These are phyloP conservation scores for Tolypocladium pustulatum DNA, from an alignment of 2,329 filamentous ascomycete genomes.

Conservation along the genomic window DNA sequence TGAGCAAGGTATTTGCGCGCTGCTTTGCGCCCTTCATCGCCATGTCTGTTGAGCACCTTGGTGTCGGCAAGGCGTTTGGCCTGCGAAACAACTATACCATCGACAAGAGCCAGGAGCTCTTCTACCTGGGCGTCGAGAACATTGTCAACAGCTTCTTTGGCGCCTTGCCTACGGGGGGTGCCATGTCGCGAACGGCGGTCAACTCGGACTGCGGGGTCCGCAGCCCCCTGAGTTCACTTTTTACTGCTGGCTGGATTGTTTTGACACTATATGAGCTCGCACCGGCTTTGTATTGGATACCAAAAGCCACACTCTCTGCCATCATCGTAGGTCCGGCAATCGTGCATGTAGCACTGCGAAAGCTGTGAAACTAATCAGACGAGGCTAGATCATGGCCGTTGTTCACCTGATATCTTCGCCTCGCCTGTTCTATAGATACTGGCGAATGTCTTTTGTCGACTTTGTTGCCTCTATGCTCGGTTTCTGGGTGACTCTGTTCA, in stretches of 20 bases:
- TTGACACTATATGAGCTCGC: slow-evolving; percentile 52
- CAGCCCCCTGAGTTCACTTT: slow-evolving; percentile 48
- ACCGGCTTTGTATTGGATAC: slow-evolving; percentile 56
- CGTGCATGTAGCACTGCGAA: not conserved
- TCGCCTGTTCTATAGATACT: slow-evolving; percentile 50
- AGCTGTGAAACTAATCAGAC: not conserved
- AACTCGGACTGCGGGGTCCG: slow-evolving; percentile 54
- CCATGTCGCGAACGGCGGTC: slow-evolving; percentile 58
- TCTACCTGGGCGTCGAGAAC: slow-evolving; percentile 52
- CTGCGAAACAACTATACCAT: slow-evolving; percentile 51
- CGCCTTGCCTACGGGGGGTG: slow-evolving; percentile 52
- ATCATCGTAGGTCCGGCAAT: slow-evolving; percentile 37
- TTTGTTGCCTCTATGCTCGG: slow-evolving; percentile 53
- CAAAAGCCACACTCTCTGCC: slow-evolving; percentile 52
- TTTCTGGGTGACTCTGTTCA: slow-evolving; percentile 54
- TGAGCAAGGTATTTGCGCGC: slow-evolving; percentile 41
- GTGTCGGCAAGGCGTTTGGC: slow-evolving; percentile 53
- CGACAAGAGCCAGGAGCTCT: slow-evolving; percentile 55
- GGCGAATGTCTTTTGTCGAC: slow-evolving; percentile 53
- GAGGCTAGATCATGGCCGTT: slow-evolving; percentile 46
- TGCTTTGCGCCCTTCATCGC: slow-evolving; percentile 52
- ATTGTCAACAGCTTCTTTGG: slow-evolving; percentile 56
- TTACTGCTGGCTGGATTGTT: slow-evolving; percentile 52
- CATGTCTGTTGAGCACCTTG: slow-evolving; percentile 51
- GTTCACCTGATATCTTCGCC: slow-evolving; percentile 50